Evolutionary conservation across 78 protist species (phyloP), one percentile per base, ranked within the genome.

Genomic region (Chrysochromulina tobinii): DNA sequence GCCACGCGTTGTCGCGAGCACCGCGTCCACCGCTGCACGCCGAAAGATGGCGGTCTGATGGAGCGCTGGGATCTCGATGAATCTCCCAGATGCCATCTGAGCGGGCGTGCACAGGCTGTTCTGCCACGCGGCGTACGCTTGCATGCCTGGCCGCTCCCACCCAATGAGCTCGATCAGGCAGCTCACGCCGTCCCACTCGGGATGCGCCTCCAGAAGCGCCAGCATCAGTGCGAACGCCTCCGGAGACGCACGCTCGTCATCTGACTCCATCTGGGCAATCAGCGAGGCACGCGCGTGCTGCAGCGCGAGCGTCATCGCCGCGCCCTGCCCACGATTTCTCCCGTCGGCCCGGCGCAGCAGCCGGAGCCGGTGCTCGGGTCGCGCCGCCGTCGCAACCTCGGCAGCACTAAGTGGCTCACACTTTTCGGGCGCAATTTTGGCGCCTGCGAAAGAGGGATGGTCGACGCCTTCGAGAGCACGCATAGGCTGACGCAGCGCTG

Each of bases 11-110:
- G 48, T 3, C 6, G 61, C 86, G n/a, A 50, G 21, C 55, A 79
- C 61, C 64, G 7, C 86, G 15, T 79, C 61, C 17, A 79, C 61
- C 25, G 25, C 61, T 18, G 11, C n/a, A 2, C 86, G 55, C 61
- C 61, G 57, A 23, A 79, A 79, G 57, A 79, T 79, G 11, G 86
- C 86, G n/a, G 86, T 64, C 90, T 53, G 57, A 48, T 88, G 91
- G 18, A 88, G 91, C 50, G 91, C 91, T 0, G 91, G 91, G 67
- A 88, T 88, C 53, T 88, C 91, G 20, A 88, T 21, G 91, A 88
- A 88, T 9, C 91, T 48, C 20, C 55, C 91, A 67, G 58, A 54
- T 14, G 50, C 59, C 91, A 88, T 88, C 23, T 50, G 55, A 14
- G 1, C 53, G 21, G 91, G 55, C 51, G 38, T 5, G 51, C 6